Evolutionary conservation across 169 alveolate species (phyloP).

Genomic region (Blepharisma undulans): DNA sequence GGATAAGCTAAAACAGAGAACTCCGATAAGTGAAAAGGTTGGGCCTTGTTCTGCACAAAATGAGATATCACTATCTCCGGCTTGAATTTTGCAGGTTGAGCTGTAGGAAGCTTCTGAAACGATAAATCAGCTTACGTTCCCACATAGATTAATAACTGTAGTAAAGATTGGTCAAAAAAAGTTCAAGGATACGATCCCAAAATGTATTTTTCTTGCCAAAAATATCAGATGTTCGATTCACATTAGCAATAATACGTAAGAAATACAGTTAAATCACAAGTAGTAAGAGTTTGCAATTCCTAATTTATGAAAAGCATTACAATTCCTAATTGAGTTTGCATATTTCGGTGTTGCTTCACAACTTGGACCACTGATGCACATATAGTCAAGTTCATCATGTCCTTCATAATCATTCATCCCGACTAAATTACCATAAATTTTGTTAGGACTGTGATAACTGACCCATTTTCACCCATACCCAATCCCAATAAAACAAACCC

Average conservation of each 20-base stretch:
- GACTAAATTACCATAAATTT: not conserved
- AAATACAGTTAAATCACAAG: not conserved
- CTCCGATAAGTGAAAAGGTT: not conserved
- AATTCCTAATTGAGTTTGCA: not conserved
- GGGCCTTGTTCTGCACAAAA: slow-evolving; percentile 4
- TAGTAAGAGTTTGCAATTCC: not conserved
- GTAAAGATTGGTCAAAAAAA: not conserved
- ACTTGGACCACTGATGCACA: not conserved
- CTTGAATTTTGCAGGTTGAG: not conserved
- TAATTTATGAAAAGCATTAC: not conserved
- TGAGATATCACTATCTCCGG: not conserved
- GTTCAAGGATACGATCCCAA: not conserved
- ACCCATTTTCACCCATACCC: not conserved
- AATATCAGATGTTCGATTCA: not conserved
- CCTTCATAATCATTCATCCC: not conserved
- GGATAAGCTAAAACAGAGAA: not conserved
- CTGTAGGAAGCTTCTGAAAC: not conserved
- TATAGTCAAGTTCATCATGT: not conserved
- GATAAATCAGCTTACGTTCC: not conserved
- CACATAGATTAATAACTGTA: not conserved
- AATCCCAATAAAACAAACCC: not conserved
- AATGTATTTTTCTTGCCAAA: not conserved
- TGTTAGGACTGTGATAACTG: not conserved
- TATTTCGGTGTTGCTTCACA: not conserved
- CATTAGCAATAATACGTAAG: not conserved